phyloP scores from a whole-genome alignment of 2,329 filamentous ascomycete genomes.

The Mycosphaerella arachidis region DNA sequence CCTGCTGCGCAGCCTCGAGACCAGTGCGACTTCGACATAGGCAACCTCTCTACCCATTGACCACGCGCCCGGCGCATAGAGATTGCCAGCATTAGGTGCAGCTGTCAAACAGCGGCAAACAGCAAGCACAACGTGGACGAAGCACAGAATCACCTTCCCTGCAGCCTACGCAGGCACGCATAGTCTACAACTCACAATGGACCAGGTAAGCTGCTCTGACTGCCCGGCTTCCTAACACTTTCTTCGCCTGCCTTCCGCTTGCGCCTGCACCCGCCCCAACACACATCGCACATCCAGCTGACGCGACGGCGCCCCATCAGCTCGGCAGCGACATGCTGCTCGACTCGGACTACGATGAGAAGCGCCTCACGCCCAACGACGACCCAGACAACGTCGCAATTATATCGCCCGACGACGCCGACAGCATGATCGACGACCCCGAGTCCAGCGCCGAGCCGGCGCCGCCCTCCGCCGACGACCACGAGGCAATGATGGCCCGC shows the following conservation, averaged over 20 bases:
- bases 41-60: neutral
- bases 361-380: slow-evolving; percentile 43
- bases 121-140: neutral
- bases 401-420: slow-evolving; percentile 54
- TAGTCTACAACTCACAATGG: neutral
- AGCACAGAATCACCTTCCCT: slow-evolving; percentile 1
- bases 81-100: neutral
- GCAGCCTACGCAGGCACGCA: slow-evolving; percentile 15
- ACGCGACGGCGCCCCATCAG: slow-evolving; percentile 34
- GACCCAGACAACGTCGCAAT: slow-evolving; percentile 49
- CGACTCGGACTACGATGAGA: slow-evolving; percentile 59
- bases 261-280: neutral
- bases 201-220: slow-evolving; percentile 9
- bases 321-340: slow-evolving; percentile 61
- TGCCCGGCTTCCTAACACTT: neutral
- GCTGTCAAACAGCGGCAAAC: neutral
- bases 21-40: neutral
- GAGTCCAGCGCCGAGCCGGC: slow-evolving; percentile 40
- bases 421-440: slow-evolving; percentile 53
- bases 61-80: neutral
- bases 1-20: neutral
- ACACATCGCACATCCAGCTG: slow-evolving; percentile 15
- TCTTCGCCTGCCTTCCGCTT: neutral
- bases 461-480: slow-evolving; percentile 53
- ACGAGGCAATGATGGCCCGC: slow-evolving; percentile 78